These are phyloP conservation scores for Dictyostelium capitatum DNA, from an alignment of 78 protist species.

Conservation along the genomic window DNA sequence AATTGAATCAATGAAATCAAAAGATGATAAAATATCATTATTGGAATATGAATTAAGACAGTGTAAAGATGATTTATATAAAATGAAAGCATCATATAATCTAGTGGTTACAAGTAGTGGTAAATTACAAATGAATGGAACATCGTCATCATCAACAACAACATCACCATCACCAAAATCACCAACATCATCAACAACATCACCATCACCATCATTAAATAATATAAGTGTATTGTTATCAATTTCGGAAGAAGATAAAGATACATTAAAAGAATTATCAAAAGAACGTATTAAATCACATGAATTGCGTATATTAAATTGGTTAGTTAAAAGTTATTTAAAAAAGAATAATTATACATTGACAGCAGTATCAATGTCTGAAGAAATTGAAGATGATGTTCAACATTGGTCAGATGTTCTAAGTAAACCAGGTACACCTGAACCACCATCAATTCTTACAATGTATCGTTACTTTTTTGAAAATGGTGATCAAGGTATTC, in stretches of 20 bases:
- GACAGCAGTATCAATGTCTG: conserved; percentile 62
- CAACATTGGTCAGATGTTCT: conserved; percentile 45
- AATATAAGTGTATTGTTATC: background rate
- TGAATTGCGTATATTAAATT: conserved; percentile 46
- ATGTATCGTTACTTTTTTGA: conserved; percentile 75
- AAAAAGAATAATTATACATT: conserved; percentile 34
- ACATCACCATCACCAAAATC: background rate
- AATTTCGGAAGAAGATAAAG: conserved; percentile 25
- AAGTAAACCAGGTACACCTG: background rate
- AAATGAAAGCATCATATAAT: background rate
- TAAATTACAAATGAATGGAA: background rate
- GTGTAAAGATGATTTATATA: conserved; percentile 35
- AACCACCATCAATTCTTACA: conserved; percentile 66
- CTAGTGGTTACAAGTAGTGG: background rate
- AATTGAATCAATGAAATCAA: background rate
- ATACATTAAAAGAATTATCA: conserved; percentile 20
- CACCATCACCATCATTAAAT: background rate
- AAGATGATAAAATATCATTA: conserved; percentile 58
- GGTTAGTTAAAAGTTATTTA: conserved; percentile 37
- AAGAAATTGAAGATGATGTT: conserved; percentile 53
- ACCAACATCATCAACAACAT: background rate
- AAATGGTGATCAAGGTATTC: conserved; percentile 74
- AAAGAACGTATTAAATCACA: conserved; percentile 66
- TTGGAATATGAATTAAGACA: conserved; percentile 74
- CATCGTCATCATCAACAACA: background rate